Evolutionary conservation across 73 alveolate genomes (phyloP), one percentile per base, ranked within the genome.

Genomic region (Strombidium stylifer): DNA sequence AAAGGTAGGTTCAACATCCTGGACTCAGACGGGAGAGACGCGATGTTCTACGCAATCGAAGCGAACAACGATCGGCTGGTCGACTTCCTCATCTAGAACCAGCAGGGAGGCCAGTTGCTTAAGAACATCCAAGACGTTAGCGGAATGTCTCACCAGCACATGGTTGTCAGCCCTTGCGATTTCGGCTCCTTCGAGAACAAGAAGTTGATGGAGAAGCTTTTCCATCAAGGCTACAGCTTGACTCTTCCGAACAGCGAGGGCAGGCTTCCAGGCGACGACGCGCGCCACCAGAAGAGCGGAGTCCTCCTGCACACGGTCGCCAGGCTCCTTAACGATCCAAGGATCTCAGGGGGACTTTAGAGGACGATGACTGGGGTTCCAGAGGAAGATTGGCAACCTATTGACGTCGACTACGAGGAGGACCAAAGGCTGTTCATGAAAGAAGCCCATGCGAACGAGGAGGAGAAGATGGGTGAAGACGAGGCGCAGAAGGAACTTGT

Each of bases 151-250:
- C 84, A 85, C 16, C 88, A 81, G 10, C 95, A 87, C 69, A 85
- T 79, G 48, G 76, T 82, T 14, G 90, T 94, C 2, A 66, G 87
- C 41, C 93, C 96, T 10, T 73, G 84, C 31, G 78, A 79, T 36
- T 91, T 70, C 66, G 99, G 97, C 30, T 87, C 97, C 41, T 94
- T 69, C 85, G 99, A 94, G 77, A 94, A 94, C 64, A 52, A 55
- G 10, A 84, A 87, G 44, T 79, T 94, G 71, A 70, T 94, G 41
- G 72, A 80, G 53, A 75, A 68, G 58, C 69, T 94, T 47, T 47
- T 61, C 36, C 71, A 82, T 10, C 62, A 70, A 14, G 45, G 65
- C 1, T 89, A 76, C 51, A 65, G 81, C 47, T 44, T 80, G 42
- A 55, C 42, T 25, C 77, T 82, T 15, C 67, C 46, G 59, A 97